These are phyloP conservation scores for Lumnitzera racemosa DNA, from an alignment of 345 rosid genomes.

Conservation along the genomic window DNA sequence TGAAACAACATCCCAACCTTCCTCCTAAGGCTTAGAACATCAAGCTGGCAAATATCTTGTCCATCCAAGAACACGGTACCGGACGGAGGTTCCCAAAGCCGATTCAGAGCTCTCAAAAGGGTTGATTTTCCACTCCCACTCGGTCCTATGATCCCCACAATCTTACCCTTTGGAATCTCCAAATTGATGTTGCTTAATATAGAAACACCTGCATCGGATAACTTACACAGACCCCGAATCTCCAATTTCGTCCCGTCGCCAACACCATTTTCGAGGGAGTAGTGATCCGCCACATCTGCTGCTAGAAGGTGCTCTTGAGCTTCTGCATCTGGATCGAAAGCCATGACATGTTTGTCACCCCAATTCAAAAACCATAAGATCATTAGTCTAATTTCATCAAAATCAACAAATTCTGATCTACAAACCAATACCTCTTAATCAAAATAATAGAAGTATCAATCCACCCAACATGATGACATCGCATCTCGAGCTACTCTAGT, in stretches of 20 bases:
- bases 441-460: too few relatives aligned
- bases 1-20: conserved; percentile 96
- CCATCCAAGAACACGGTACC: conserved; percentile 65
- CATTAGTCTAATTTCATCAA: too few relatives aligned
- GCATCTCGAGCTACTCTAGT: too few relatives aligned
- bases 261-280: not conserved
- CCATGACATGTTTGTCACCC: not conserved
- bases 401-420: too few relatives aligned
- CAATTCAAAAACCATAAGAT: too few relatives aligned
- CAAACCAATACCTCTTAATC: too few relatives aligned
- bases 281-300: conserved; percentile 6
- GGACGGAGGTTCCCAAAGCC: conserved; percentile 83
- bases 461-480: too few relatives aligned
- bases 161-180: conserved; percentile 49
- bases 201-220: conserved; percentile 36
- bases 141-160: conserved; percentile 86
- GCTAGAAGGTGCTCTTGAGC: conserved; percentile 33
- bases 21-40: conserved; percentile 71
- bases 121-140: conserved; percentile 97
- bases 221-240: conserved; percentile 36
- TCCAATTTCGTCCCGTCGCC: conserved; percentile 30
- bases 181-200: conserved; percentile 47
- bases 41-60: conserved; percentile 45
- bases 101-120: conserved; percentile 61
- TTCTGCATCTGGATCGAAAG: conserved; percentile 16